Evolutionary conservation across 2,329 filamentous ascomycete species (phyloP), one percentile per base, ranked within the genome.

Genomic region (Penicillium sp.): DNA sequence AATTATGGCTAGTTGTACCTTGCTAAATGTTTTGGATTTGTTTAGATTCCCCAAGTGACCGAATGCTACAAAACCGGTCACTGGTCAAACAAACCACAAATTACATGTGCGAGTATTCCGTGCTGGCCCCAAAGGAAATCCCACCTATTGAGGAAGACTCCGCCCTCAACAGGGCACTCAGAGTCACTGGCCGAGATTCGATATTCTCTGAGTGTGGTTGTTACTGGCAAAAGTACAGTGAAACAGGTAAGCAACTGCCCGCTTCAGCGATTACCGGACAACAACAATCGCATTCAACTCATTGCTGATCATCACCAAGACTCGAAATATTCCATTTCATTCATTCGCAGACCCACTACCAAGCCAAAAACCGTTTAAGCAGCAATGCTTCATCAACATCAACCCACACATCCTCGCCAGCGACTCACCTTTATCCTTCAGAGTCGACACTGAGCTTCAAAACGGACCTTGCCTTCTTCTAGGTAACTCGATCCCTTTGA

Each of bases 391-490:
- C 2, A n/a, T 56, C 10, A 21, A 6, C 15, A 10, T 40, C 13
- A 46, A 27, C 13, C 54, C 48, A 7, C 25, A 25, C 4, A 25
- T 52, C 10, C n/a, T 29, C 6, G 17, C 5, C n/a, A 15, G 13
- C 12, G 25, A 35, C 12, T 25, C 19, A 15, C 9, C 25, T 9
- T 35, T 45, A 19, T 53, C 33, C 19, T 52, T 52, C 33, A 9
- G 12, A 33, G 50, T 65, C 17, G 50, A 58, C 6, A 43, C 45
- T 17, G 42, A 57, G 15, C 58, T 66, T 3, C 47, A 50, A 13
- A 54, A 65, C 19, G 64, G 64, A 15, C 59, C 61, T 1, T 65
- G 38, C 27, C 58, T 67, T 25, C 21, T 55, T 13, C 50, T 59
- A 1, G 48, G 53, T 7, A 37, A 55, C 8, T 48, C 59, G 3